These are phyloP conservation scores for Diaporthe citriasiana DNA, from an alignment of 2,329 filamentous ascomycete genomes.

Conservation along the genomic window DNA sequence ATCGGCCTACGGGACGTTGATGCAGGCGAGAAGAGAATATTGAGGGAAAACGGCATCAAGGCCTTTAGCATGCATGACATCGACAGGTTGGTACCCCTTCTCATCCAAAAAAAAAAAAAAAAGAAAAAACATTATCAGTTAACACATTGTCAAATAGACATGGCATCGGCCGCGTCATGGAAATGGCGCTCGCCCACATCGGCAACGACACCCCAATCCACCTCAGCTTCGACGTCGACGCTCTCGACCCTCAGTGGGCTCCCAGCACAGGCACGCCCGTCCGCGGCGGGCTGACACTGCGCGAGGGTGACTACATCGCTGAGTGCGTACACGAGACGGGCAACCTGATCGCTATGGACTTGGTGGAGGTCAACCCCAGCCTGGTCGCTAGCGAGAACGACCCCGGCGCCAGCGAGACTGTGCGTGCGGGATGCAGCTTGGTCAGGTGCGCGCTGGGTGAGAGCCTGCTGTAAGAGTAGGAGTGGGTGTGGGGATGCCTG, in stretches of 20 bases:
- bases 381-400: slow-evolving; percentile 70
- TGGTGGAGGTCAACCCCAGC: slow-evolving; percentile 86
- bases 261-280: slow-evolving; percentile 97
- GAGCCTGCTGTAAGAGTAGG: slow-evolving; percentile 76
- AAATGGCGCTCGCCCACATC: slow-evolving; percentile 98
- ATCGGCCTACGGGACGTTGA: slow-evolving; percentile 96
- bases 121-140: neutral
- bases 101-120: neutral
- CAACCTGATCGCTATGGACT: slow-evolving; percentile 82
- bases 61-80: slow-evolving; percentile 99
- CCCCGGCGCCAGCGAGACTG: slow-evolving; percentile 83
- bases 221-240: slow-evolving; percentile 97
- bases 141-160: slow-evolving; percentile 65
- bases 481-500: neutral
- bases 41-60: slow-evolving; percentile 90
- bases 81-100: slow-evolving; percentile 74
- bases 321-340: slow-evolving; percentile 87
- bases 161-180: slow-evolving; percentile 95
- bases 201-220: slow-evolving; percentile 96
- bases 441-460: slow-evolving; percentile 94
- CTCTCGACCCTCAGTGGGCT: slow-evolving; percentile 95
- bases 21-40: slow-evolving; percentile 90
- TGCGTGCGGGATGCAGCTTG: slow-evolving; percentile 90
- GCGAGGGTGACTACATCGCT: slow-evolving; percentile 97
- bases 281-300: slow-evolving; percentile 89